Evolutionary conservation across 2,329 filamentous ascomycete species (phyloP).

Genomic region (Aspergillus fijiensis): DNA sequence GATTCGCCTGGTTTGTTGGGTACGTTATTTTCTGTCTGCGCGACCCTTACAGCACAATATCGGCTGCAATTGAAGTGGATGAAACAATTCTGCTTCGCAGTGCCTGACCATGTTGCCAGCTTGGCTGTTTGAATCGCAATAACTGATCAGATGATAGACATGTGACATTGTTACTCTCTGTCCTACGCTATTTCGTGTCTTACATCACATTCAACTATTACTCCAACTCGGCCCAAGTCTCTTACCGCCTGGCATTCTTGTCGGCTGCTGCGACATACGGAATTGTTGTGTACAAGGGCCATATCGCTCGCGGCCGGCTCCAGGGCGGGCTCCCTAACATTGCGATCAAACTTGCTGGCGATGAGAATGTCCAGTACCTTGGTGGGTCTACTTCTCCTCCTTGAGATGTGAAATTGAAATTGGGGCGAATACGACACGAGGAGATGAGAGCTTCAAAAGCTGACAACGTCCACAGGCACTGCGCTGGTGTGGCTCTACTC

Average conservation of each 20-base stretch:
- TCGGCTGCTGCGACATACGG: constrained; percentile 90
- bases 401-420: background rate
- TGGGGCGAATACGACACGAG: background rate
- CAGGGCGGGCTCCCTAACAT: constrained; percentile 64
- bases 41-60: background rate
- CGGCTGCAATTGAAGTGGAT: background rate
- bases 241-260: constrained; percentile 87
- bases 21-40: constrained; percentile 51
- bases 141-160: constrained; percentile 60
- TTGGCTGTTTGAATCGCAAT: constrained; percentile 1
- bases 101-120: constrained; percentile 12
- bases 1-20: constrained; percentile 75
- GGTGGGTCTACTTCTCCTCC: constrained; percentile 56
- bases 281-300: constrained; percentile 98
- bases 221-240: constrained; percentile 71
- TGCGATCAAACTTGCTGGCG: constrained; percentile 66
- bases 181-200: constrained; percentile 78
- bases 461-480: constrained; percentile 62
- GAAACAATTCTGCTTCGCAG: background rate
- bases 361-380: constrained; percentile 98
- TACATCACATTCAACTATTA: constrained; percentile 88
- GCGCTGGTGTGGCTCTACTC: constrained; percentile 92
- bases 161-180: constrained; percentile 77
- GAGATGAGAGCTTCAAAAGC: background rate
- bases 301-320: constrained; percentile 77